Evolutionary conservation across 345 rosid genomes (phyloP), one percentile per base, ranked within the genome.

Genomic region (Eucalyptus cloeziana): DNA sequence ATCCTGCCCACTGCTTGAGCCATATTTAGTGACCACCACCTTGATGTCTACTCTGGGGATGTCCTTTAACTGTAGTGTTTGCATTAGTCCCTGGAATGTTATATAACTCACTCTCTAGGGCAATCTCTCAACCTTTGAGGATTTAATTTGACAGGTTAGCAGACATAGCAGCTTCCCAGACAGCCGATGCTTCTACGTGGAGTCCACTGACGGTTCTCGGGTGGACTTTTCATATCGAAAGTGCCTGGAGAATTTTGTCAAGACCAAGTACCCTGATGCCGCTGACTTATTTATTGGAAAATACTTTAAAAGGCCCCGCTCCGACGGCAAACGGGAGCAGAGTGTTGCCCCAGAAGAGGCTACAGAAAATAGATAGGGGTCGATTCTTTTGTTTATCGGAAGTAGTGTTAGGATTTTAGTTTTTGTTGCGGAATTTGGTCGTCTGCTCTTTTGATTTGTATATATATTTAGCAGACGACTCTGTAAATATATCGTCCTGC

Each of bases 151-250:
- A 91, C 94, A 98, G 99, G 92, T 98, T 22, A 94, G 90, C 92
- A 95, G 91, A 92, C 99, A 97, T 90, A 90, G 90, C 24, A 92
- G 47, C 49, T 96, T 94, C 89, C 67, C 85, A 45, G 97, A 94
- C 2, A 94, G 89, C 92, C 94, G 97, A 90, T 98, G 99, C 94
- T 92, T 98, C 89, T 97, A 89, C 86, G 94, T 94, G 43, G 97
- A 96, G 87, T 92, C 96, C 13, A 94, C 94, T 5, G 98, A 95
- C 88, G 98, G 99, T 64, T 44, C 89, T 17, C 93, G 90, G 88
- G 94, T 93, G 52, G 99, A 98, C 88, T 97, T 98, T 89, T 98
- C 99, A 1, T 98, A 95, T 92, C 93, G 92, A 13, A 98, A 98
- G 79, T 97, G 96, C 80, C 88, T 98, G 27, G 95, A 94, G 81